These are phyloP conservation scores for Austroboletus festivus DNA, from an alignment of 768 basidiomycete genomes.

Conservation along the genomic window DNA sequence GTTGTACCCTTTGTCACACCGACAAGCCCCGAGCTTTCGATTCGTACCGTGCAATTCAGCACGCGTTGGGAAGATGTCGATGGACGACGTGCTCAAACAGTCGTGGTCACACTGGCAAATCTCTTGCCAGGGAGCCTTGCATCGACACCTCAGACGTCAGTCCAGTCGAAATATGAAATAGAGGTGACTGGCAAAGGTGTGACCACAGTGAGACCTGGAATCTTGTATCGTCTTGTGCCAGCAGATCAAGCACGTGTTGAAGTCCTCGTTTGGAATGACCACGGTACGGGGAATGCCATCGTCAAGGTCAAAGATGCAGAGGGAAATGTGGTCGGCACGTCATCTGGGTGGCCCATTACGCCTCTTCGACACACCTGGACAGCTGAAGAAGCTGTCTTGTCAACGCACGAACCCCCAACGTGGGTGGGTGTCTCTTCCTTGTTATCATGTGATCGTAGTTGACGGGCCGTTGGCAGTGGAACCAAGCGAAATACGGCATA, in stretches of 20 bases:
- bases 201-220: constrained; percentile 41
- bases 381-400: constrained; percentile 34
- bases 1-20: constrained; percentile 24
- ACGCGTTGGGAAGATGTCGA: constrained; percentile 43
- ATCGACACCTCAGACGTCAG: constrained; percentile 27
- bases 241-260: constrained; percentile 50
- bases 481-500: constrained; percentile 52
- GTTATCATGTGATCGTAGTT: neutral
- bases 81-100: constrained; percentile 40
- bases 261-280: constrained; percentile 42
- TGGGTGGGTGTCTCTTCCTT: constrained; percentile 40
- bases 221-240: constrained; percentile 44
- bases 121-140: constrained; percentile 37
- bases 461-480: constrained; percentile 40
- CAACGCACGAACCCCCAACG: constrained; percentile 48
- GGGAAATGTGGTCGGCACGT: constrained; percentile 36
- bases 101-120: constrained; percentile 53
- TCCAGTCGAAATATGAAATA: constrained; percentile 34
- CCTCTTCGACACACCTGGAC: constrained; percentile 42
- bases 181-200: constrained; percentile 39
- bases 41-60: constrained; percentile 44
- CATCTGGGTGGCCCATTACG: constrained; percentile 36
- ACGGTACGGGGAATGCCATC: constrained; percentile 27
- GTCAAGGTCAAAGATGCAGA: constrained; percentile 32
- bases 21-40: constrained; percentile 31